A percentile compares a stretch with the other conserved stretches of the same genome.
Conservation (phyloP, 2,329 filamentous ascomycete species). For the Macrophomina pseudophaseolina region DNA sequence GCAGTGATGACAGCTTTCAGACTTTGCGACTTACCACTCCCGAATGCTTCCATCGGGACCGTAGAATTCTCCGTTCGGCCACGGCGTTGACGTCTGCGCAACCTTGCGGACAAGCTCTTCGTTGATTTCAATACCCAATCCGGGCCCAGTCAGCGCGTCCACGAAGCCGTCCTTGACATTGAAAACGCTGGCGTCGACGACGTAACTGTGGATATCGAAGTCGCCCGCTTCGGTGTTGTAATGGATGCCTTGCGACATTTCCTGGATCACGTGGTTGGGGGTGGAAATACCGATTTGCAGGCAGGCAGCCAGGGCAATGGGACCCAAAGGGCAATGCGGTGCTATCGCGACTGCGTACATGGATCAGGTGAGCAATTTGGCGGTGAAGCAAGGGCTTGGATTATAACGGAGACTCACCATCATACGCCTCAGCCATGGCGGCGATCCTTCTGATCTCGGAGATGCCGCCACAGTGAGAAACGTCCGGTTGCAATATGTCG, state of each 20-base stretch:
- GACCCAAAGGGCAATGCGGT: conserved; percentile 75
- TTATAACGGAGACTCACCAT: conserved; percentile 41
- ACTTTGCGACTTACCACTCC: conserved; percentile 62
- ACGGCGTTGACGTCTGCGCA: conserved; percentile 64
- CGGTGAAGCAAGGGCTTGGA: not conserved
- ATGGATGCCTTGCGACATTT: conserved; percentile 81
- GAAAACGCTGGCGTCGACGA: conserved; percentile 69
- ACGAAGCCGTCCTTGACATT: conserved; percentile 71
- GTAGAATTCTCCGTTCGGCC: conserved; percentile 70
- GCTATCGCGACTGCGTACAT: conserved; percentile 63
- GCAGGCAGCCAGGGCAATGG: conserved; percentile 73
- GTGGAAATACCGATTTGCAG: conserved; percentile 67
- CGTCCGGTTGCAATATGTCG: conserved; percentile 76
- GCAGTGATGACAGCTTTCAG: not conserved
- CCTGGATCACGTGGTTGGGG: conserved; percentile 72
- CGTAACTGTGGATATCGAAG: conserved; percentile 61
- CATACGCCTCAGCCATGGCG: conserved; percentile 73
- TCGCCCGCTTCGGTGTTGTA: conserved; percentile 62
- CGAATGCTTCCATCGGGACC: conserved; percentile 70
- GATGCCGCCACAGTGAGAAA: conserved; percentile 74
- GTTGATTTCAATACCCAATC: conserved; percentile 71
- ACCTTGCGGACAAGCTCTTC: conserved; percentile 69
- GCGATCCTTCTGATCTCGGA: conserved; percentile 73
- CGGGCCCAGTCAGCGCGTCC: conserved; percentile 62
- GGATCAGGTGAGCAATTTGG: not conserved